Base-by-base conservation (phyloP, 306 rosid genomes). In the Rosa multiflora region DNA sequence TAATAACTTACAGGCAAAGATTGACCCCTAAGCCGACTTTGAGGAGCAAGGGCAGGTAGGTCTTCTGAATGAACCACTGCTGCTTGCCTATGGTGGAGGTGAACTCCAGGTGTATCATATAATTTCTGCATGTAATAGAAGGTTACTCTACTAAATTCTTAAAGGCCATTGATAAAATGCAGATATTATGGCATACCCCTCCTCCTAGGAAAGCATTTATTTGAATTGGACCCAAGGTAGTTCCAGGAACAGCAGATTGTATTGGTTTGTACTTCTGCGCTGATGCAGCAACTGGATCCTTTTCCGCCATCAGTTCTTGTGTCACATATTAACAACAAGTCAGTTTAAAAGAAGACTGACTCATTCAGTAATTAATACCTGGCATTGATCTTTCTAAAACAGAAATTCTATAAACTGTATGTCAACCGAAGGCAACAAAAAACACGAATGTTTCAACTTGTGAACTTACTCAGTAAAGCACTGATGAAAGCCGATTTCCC, bases 191-290 rank as follows among this genome's bases (percentile, higher is more conserved):
- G 29, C 91, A 58, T 89, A 94, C 97, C 91, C 95, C 99, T 80
- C 97, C 99, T 80, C 99, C 94, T 43, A 89, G 82, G 86, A 92
- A 94, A 84, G 99, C 97, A 76, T 94, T 83, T 74, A 94, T 94
- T 87, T 84, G 91, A 80, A 94, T 94, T 83, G 99, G 97, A 78
- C 99, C 97, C 64, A 94, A 81, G 47, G 99, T 94, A 64, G 99
- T 94, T 89, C 99, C 99, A 44, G 99, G 99, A 82, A 94, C 99
- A 18, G 99, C 99, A 81, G 97, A 94, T 83, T 94, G 95, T 87
- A 94, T 88, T 48, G 99, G 99, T 86, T 87, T 94, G 85, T 94
- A 94, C 66, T 80, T 94, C 69, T 86, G 91, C n/a, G 97, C 99
- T 75, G 97, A 88, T 64, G 97, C 97, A 52, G 99, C 99, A 78